A percentile compares a stretch with the other conserved stretches of the same genome.
Evolutionary conservation across 2,329 filamentous ascomycete species (phyloP).

Genomic region (Aspergillus piperis): DNA sequence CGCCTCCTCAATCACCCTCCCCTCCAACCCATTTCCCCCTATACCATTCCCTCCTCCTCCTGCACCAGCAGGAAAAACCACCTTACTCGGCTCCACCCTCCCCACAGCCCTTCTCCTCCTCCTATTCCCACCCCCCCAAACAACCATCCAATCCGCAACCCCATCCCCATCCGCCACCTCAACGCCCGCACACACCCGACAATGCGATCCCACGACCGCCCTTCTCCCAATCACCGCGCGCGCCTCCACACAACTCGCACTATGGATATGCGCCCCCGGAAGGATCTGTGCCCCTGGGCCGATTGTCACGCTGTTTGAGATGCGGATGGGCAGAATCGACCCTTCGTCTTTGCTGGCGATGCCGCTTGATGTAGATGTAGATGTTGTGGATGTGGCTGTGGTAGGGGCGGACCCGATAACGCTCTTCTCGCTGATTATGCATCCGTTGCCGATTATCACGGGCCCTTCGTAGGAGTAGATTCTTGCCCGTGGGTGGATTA

Average conservation of each 20-base stretch:
- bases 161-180: constrained; percentile 59
- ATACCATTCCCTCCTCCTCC: constrained; percentile 15
- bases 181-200: constrained; percentile 66
- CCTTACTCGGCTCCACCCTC: constrained; percentile 10
- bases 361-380: not conserved
- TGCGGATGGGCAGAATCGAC: constrained; percentile 22
- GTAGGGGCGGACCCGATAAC: constrained; percentile 34
- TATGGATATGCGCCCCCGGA: constrained; percentile 43
- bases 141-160: constrained; percentile 67
- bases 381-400: not conserved
- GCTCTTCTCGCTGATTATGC: constrained; percentile 72
- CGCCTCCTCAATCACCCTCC: constrained; percentile 62
- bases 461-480: constrained; percentile 77
- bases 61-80: constrained; percentile 2
- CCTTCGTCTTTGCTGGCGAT: not conserved
- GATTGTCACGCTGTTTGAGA: constrained; percentile 44
- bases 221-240: constrained; percentile 40
- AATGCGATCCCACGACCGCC: constrained; percentile 54
- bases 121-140: constrained; percentile 63
- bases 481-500: constrained; percentile 83
- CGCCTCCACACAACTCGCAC: constrained; percentile 46
- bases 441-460: constrained; percentile 77
- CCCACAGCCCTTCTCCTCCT: constrained; percentile 30
- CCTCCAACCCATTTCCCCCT: constrained; percentile 46
- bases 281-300: constrained; percentile 40